These are phyloP conservation scores for Vanrija pseudolonga DNA, from an alignment of 1,284 basidiomycete species.

Conservation along the genomic window DNA sequence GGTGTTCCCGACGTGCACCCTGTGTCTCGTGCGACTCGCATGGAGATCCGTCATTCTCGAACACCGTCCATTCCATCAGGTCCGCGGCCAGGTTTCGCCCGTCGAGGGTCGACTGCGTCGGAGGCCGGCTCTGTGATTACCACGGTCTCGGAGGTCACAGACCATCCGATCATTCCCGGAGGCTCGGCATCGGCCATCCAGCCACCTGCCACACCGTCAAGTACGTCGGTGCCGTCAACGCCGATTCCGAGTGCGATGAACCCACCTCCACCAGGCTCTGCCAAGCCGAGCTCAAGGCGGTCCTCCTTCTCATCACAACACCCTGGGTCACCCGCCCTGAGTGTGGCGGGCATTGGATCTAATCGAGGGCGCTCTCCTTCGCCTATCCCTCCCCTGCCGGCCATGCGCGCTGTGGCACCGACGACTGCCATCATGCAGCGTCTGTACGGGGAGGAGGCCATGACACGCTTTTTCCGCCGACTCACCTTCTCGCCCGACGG, in stretches of 20 bases:
- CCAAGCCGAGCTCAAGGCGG: conserved; percentile 60
- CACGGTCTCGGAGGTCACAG: conserved; percentile 55
- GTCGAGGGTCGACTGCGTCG: conserved; percentile 68
- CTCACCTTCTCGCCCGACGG: conserved; percentile 94
- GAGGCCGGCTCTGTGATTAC: conserved; percentile 65
- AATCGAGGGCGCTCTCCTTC: conserved; percentile 71
- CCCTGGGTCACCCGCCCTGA: conserved; percentile 42
- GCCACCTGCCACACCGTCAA: conserved; percentile 27
- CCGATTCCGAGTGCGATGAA: conserved; percentile 44
- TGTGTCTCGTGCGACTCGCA: conserved; percentile 42
- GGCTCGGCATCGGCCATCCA: conserved; percentile 51
- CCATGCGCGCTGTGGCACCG: conserved; percentile 59
- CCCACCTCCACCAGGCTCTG: conserved; percentile 37
- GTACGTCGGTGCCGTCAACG: conserved; percentile 42
- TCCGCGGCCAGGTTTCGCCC: conserved; percentile 57
- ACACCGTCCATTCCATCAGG: conserved; percentile 46
- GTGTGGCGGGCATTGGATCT: conserved; percentile 25
- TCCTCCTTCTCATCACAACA: conserved; percentile 73
- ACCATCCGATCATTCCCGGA: conserved; percentile 26
- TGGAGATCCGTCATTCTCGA: conserved; percentile 48
- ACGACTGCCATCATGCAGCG: conserved; percentile 52
- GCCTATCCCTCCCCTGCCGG: conserved; percentile 83
- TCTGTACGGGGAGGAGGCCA: conserved; percentile 92
- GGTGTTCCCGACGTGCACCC: conserved; percentile 75
- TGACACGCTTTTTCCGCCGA: conserved; percentile 92